A percentile compares a stretch with the other conserved stretches of the same genome.
Conservation (phyloP, 768 basidiomycete genomes). For the Naganishia antarctica region DNA sequence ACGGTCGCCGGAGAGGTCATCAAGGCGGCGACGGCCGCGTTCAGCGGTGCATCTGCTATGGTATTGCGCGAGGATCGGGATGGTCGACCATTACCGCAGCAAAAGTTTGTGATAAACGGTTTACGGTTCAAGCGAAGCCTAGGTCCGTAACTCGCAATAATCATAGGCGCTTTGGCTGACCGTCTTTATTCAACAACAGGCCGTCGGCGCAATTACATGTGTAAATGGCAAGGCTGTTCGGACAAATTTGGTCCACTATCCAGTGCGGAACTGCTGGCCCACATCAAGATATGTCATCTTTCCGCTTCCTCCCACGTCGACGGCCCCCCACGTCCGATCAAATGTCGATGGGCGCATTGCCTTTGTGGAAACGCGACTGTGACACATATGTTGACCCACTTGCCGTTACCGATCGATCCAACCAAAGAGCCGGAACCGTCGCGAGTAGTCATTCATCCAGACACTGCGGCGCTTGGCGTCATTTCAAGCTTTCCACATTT, state of each 20-base stretch:
- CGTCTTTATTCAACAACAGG: constrained; percentile 12
- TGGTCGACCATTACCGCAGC: constrained; percentile 52
- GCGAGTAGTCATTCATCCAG: constrained; percentile 32
- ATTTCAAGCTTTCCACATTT: constrained; percentile 53
- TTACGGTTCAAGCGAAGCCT: constrained; percentile 55
- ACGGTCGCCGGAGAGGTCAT: constrained; percentile 89
- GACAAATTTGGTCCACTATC: constrained; percentile 14
- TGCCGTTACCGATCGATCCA: constrained; percentile 54
- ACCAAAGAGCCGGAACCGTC: constrained; percentile 10
- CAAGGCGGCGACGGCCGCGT: constrained; percentile 80
- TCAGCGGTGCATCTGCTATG: constrained; percentile 80
- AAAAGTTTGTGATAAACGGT: constrained; percentile 81
- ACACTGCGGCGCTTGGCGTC: constrained; percentile 24
- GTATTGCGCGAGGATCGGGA: constrained; percentile 59
- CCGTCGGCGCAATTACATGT: constrained; percentile 20
- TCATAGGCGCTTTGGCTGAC: not conserved
- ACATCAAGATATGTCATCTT: constrained; percentile 55
- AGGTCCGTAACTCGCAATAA: constrained; percentile 33
- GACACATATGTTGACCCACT: constrained; percentile 61
- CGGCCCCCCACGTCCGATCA: constrained; percentile 35
- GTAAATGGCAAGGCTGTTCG: constrained; percentile 29
- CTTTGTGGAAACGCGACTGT: constrained; percentile 54
- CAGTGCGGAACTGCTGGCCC: constrained; percentile 32
- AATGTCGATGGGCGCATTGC: constrained; percentile 72
- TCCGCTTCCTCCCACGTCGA: constrained; percentile 57